Evolutionary conservation across 2,329 filamentous ascomycete species (phyloP).

Genomic region (Amylocarpus encephaloides): DNA sequence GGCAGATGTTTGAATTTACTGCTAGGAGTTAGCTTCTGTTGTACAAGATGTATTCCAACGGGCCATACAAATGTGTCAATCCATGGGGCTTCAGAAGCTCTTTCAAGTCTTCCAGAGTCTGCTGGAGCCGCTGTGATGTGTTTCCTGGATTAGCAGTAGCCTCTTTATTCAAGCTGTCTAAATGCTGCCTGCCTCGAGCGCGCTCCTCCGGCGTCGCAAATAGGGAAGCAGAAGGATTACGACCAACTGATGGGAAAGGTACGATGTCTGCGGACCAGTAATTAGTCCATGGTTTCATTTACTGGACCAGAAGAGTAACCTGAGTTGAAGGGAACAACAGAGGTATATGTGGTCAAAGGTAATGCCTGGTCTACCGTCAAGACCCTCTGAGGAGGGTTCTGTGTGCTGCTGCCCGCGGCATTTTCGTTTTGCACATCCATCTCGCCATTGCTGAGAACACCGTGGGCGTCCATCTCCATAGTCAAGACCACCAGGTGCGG

Average conservation of each 20-base stretch:
- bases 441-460: too few relatives aligned
- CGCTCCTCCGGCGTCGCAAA: slow-evolving; percentile 49
- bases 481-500: too few relatives aligned
- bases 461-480: too few relatives aligned
- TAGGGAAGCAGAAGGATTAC: slow-evolving; percentile 43
- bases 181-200: slow-evolving; percentile 41
- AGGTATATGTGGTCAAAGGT: slow-evolving; percentile 76
- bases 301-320: slow-evolving; percentile 42
- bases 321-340: slow-evolving; percentile 70
- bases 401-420: neutral
- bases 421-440: too few relatives aligned
- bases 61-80: slow-evolving; percentile 49
- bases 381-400: slow-evolving; percentile 30
- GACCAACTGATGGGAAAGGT: slow-evolving; percentile 55
- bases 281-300: slow-evolving; percentile 13
- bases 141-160: slow-evolving; percentile 47
- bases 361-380: slow-evolving; percentile 69
- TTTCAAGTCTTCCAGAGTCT: slow-evolving; percentile 67
- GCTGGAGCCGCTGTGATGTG: slow-evolving; percentile 60
- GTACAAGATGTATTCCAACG: neutral
- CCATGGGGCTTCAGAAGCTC: slow-evolving; percentile 67
- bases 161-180: slow-evolving; percentile 68
- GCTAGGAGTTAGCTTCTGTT: slow-evolving; percentile 21
- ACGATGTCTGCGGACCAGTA: slow-evolving; percentile 49
- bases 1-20: slow-evolving; percentile 55